Percentiles rank a stretch among this genome's conserved stretches.
Conservation (phyloP, 257 asterid genomes). For the Catharanthus roseus region DNA sequence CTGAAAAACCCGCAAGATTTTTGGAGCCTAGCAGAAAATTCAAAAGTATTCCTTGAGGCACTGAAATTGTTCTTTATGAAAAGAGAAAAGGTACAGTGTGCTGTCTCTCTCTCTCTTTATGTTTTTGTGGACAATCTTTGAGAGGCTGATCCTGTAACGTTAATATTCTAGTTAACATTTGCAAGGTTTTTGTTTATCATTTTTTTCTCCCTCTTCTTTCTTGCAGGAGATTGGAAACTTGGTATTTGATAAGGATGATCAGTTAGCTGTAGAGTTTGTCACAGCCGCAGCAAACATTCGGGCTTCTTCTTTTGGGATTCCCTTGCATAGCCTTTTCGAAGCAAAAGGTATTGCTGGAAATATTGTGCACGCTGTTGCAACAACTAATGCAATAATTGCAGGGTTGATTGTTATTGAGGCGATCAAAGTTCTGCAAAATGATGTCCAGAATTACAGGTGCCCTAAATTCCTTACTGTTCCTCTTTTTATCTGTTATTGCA, state of each 20-base stretch:
- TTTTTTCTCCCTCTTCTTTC: not conserved
- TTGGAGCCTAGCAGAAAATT: slow-evolving; percentile 87
- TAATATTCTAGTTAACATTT: not conserved
- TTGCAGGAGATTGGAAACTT: slow-evolving; percentile 85
- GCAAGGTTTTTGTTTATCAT: slow-evolving; percentile 4
- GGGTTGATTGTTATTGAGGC: slow-evolving; percentile 98
- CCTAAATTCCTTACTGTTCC: slow-evolving; percentile 10
- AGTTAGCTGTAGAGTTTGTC: slow-evolving; percentile 93
- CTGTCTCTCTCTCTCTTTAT: slow-evolving; percentile 9
- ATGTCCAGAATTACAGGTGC: slow-evolving; percentile 63
- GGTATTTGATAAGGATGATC: slow-evolving; percentile 96
- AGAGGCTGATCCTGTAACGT: slow-evolving; percentile 2
- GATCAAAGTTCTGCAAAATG: slow-evolving; percentile 81
- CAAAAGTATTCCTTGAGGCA: slow-evolving; percentile 80
- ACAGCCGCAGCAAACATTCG: slow-evolving; percentile 99
- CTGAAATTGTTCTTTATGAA: slow-evolving; percentile 57
- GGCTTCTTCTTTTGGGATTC: slow-evolving; percentile 97
- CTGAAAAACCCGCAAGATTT: slow-evolving; percentile 87
- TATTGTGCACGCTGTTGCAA: slow-evolving; percentile 98
- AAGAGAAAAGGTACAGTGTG: slow-evolving; percentile 64
- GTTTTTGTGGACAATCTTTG: slow-evolving; percentile 12
- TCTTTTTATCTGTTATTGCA: not conserved
- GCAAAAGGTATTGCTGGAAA: slow-evolving; percentile 99
- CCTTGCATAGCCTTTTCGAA: slow-evolving; percentile 91
- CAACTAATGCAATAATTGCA: slow-evolving; percentile 93